Evolutionary conservation across 179 eudicot genomes (phyloP).

Genomic region (Patellifolia procumbens): DNA sequence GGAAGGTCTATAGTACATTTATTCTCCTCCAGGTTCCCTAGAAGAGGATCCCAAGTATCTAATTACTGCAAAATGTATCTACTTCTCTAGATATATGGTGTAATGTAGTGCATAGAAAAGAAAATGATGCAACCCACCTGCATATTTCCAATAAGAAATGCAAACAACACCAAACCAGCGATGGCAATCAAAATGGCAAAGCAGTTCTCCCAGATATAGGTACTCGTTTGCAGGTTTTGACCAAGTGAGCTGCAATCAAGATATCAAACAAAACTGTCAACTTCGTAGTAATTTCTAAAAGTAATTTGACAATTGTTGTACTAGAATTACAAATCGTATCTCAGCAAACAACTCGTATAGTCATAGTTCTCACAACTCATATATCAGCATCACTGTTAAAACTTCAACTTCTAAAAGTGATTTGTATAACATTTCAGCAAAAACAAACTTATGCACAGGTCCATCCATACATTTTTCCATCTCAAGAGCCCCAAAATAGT

Average conservation of each 20-base stretch:
- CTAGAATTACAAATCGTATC: too few relatives aligned
- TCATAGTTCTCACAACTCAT: too few relatives aligned
- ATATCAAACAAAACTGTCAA: constrained; percentile 19
- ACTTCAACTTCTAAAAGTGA: too few relatives aligned
- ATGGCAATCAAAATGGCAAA: constrained; percentile 87
- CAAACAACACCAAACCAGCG: constrained; percentile 85
- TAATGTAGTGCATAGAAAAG: neutral
- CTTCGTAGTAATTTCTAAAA: neutral
- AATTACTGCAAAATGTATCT: neutral
- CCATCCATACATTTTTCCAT: neutral
- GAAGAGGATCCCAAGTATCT: neutral
- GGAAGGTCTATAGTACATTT: neutral
- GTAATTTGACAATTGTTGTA: neutral
- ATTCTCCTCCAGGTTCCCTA: neutral
- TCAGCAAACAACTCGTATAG: too few relatives aligned
- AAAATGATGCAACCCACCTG: constrained; percentile 49
- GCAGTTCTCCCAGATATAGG: constrained; percentile 75
- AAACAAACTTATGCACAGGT: too few relatives aligned
- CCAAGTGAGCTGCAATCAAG: constrained; percentile 82
- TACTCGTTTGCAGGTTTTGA: constrained; percentile 89
- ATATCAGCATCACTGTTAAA: neutral
- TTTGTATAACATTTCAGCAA: too few relatives aligned
- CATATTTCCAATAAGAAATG: constrained; percentile 96
- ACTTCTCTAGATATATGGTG: neutral
- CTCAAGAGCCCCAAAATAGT: neutral